Base-by-base conservation (phyloP, 495 filamentous ascomycete genomes). In the Daldinia vernicosa region DNA sequence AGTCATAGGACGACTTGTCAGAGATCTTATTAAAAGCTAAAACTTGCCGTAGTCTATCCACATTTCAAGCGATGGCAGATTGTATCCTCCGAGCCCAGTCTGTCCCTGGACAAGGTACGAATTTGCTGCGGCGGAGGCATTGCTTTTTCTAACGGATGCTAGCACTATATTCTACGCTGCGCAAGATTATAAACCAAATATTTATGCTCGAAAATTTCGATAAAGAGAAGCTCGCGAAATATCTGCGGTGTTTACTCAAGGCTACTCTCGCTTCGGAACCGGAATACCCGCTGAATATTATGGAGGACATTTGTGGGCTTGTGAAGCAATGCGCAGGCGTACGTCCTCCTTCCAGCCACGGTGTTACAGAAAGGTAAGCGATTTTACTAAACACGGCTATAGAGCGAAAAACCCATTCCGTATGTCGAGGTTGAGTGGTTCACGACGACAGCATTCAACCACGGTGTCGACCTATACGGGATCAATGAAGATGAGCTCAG, bases 381-480 rank as follows among this genome's bases (percentile, higher is more conserved):
- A 2, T 28, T 15, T 28, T 32, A 22, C 55, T 59, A 30, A 66
- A 22, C 47, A 63, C 57, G 63, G 4, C 37, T 43, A 39, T 26
- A 86, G 83, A 78, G 66, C 54, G 69, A 81, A 12, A 76, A 84
- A 12, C 74, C 74, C 3, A 96, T 93, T 74, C 92, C 92, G 4
- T 64, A 78, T 9, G 85, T 87, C 6, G 94, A 97, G 68, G 80
- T 97, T 2, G 88, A 91, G 70, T 94, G 91, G 90, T 86, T 98
- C 30, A 89, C 89, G 0, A 87, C 87, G 0, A 88, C 85, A 2
- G 79, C 89, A 0, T 97, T 95, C 82, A 96, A 96, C 68, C 87
- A 84, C 45, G 90, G 90, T 0, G 84, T 94, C 22, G 92, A 95
- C 66, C 87, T 90, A 47, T 94, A 91, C 66, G 80, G 87, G 14